A percentile compares a stretch with the other conserved stretches of the same genome.
phyloP scores from a whole-genome alignment of 192 early-diverging fungal species.

The Backusella luteola region DNA sequence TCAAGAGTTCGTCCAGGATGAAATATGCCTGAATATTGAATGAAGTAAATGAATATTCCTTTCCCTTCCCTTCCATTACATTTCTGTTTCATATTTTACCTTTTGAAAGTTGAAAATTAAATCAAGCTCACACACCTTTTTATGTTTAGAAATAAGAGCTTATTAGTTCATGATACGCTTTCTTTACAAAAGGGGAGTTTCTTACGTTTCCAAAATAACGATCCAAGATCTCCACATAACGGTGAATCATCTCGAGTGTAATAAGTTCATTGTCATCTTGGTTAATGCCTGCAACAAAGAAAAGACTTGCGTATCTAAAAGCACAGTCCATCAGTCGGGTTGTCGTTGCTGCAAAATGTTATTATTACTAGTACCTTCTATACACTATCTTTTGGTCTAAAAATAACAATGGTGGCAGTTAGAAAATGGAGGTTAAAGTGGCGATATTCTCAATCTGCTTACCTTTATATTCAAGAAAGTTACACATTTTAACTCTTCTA shows the following conservation, averaged over 20 bases:
- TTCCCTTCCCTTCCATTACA: neutral
- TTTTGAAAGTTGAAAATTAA: slow-evolving; percentile 98
- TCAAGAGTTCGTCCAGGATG: slow-evolving; percentile 83
- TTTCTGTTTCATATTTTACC: slow-evolving; percentile 18
- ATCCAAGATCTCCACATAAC: slow-evolving; percentile 97
- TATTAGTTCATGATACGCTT: neutral
- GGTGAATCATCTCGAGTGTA: slow-evolving; percentile 93
- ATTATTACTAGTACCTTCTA: slow-evolving; percentile 42
- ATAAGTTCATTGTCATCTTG: slow-evolving; percentile 93
- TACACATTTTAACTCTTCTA: slow-evolving; percentile 94
- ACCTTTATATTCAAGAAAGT: slow-evolving; percentile 97
- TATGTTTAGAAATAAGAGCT: neutral
- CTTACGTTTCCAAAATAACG: slow-evolving; percentile 94
- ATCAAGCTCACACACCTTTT: slow-evolving; percentile 88
- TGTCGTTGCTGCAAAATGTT: neutral
- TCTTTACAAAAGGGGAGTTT: neutral
- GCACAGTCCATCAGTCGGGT: neutral
- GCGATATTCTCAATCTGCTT: neutral
- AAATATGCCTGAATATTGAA: slow-evolving; percentile 63
- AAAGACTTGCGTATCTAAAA: slow-evolving; percentile 90
- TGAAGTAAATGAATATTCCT: neutral
- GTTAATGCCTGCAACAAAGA: slow-evolving; percentile 95
- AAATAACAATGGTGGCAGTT: neutral
- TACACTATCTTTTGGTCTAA: slow-evolving; percentile 64
- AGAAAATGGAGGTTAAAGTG: no score